Conservation (phyloP, 768 basidiomycete species). For the Termitomyces titanicus region DNA sequence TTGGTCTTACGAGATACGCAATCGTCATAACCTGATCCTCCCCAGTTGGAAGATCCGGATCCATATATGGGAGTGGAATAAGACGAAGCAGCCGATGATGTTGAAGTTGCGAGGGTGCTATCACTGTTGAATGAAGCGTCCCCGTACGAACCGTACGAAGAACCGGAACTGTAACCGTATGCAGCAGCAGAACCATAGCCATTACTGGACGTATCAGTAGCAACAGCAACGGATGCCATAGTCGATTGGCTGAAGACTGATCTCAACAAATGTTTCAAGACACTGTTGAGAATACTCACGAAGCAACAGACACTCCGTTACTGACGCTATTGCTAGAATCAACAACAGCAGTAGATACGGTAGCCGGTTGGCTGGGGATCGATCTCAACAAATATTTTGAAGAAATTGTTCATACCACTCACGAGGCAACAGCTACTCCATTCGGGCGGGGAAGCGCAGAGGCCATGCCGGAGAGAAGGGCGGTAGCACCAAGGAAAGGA, state of each 20-base stretch:
- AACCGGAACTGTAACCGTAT: slow-evolving; percentile 19
- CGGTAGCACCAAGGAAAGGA: slow-evolving; percentile 50
- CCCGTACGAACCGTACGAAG: slow-evolving; percentile 19
- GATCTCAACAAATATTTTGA: neutral
- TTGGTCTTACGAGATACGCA: slow-evolving; percentile 66
- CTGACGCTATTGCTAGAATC: slow-evolving; percentile 16
- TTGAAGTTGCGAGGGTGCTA: slow-evolving; percentile 17
- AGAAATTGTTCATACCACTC: slow-evolving; percentile 14
- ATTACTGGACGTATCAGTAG: neutral
- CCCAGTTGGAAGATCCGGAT: slow-evolving; percentile 60
- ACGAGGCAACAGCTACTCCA: slow-evolving; percentile 32
- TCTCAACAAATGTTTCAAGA: neutral
- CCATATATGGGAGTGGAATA: slow-evolving; percentile 53
- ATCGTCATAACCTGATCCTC: slow-evolving; percentile 52
- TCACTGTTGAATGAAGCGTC: slow-evolving; percentile 16
- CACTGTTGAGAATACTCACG: slow-evolving; percentile 25
- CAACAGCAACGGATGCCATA: neutral
- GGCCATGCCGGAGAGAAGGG: slow-evolving; percentile 48
- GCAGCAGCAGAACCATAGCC: slow-evolving; percentile 10
- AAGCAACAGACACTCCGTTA: slow-evolving; percentile 28
- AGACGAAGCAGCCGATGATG: slow-evolving; percentile 20
- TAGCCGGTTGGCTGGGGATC: slow-evolving; percentile 1
- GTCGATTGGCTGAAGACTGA: neutral
- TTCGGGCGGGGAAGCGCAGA: slow-evolving; percentile 43
- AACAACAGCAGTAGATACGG: neutral